These are phyloP conservation scores for Blastobotrys peoriensis DNA, from an alignment of 805 yeast genomes.

Conservation along the genomic window DNA sequence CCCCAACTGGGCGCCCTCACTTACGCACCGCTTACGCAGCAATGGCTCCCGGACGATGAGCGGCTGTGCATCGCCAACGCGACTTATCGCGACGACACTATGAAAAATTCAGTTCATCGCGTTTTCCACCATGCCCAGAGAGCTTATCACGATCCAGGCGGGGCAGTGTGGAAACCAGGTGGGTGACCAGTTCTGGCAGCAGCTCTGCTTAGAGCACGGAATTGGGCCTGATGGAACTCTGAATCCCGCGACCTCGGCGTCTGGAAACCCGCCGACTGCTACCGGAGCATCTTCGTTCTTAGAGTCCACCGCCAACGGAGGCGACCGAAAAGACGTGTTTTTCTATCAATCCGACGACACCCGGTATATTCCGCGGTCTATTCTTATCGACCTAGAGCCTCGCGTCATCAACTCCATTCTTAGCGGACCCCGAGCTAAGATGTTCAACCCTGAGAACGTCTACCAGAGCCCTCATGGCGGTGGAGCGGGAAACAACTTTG, in stretches of 20 bases:
- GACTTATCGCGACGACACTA: background rate
- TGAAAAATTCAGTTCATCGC: no score
- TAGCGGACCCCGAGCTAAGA: slow-evolving; percentile 43
- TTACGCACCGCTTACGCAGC: no score
- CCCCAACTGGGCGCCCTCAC: no score
- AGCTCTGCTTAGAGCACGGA: slow-evolving; percentile 81
- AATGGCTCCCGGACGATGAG: no score
- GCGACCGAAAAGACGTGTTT: slow-evolving; percentile 79
- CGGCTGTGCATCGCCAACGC: no score
- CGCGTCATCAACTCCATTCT: slow-evolving; percentile 62
- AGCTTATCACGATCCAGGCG: slow-evolving; percentile 32
- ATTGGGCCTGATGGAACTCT: slow-evolving; percentile 58
- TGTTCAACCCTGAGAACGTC: slow-evolving; percentile 79
- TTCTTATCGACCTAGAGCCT: slow-evolving; percentile 86
- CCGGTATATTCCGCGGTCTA: slow-evolving; percentile 81
- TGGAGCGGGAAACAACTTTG: slow-evolving; percentile 98
- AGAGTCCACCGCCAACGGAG: slow-evolving; percentile 22
- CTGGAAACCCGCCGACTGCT: no score
- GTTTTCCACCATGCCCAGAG: no score
- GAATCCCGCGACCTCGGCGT: slow-evolving; percentile 32
- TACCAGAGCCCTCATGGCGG: slow-evolving; percentile 75
- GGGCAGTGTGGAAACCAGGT: slow-evolving; percentile 98
- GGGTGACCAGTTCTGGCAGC: slow-evolving; percentile 90
- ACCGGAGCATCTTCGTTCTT: background rate
- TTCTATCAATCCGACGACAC: slow-evolving; percentile 70